Evolutionary conservation across 2,329 filamentous ascomycete genomes (phyloP), one percentile per base, ranked within the genome.

Genomic region (Endoconidiophora laricicola): DNA sequence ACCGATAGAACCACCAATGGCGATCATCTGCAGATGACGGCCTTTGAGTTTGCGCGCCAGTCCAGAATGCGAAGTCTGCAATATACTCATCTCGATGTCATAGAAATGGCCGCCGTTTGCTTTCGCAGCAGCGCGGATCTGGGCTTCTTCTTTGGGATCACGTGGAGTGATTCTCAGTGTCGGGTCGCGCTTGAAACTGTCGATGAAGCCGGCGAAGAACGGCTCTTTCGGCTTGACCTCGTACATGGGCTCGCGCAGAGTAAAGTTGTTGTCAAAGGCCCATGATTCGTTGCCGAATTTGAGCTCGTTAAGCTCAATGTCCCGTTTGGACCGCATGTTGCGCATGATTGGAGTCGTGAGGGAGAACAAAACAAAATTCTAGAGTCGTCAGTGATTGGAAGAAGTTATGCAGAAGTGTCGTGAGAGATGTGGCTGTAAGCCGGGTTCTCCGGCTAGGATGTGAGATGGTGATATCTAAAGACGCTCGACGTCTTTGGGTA

Each of bases 11-110:
- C 88, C 88, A 58, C 87, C 87, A 57, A 95, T 94, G 12, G 90
- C 90, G 70, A 95, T 95, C 90, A 95, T 95, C 68, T 95, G 88
- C 61, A 95, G 62, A 69, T 96, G 90, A 44, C 87, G 74, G 18
- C 80, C 79, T 66, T 93, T 91, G 57, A 94, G 66, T 62, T 79
- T 81, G 59, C 87, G 73, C 46, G 83, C 78, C 46, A 96, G 71
- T 6, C 82, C 78, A 43, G 84, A 81, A 56, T 80, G 73, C 3
- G 85, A 83, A 1, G 86, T 88, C 60, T 87, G 81, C 56, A 86
- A 66, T 60, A 85, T 73, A 44, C 75, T 78, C 57, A 66, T 64
- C 24, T 68, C 69, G 47, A 78, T 56, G 58, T 78, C 74, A 56
- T 72, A 78, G 59, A 73, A 73, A 52, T 74, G 70, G 2, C 64